Conservation (phyloP, 192 early-diverging fungal species). For the Phycomyces nitens region DNA sequence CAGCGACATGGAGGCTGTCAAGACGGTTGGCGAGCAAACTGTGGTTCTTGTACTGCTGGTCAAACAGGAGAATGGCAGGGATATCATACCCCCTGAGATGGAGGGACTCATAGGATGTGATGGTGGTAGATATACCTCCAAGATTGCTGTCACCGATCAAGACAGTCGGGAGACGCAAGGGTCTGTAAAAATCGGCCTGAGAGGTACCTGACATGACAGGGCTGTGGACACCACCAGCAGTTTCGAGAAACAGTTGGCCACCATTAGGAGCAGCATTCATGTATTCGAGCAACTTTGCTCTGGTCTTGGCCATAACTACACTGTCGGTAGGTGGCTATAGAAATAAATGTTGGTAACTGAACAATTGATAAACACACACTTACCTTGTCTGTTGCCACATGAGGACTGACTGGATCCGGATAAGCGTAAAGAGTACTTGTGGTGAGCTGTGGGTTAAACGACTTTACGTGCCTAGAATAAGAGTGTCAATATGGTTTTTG, state of each 20-base stretch:
- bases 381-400: constrained; percentile 59
- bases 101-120: constrained; percentile 72
- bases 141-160: constrained; percentile 75
- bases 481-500: too few species aligned
- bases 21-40: constrained; percentile 39
- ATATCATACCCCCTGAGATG: constrained; percentile 68
- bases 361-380: too few species aligned
- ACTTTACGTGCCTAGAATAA: constrained; percentile 56
- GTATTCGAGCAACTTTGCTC: constrained; percentile 35
- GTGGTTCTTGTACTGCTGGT: constrained; percentile 60
- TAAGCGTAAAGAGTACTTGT: constrained; percentile 59
- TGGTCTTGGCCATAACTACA: constrained; percentile 38
- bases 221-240: constrained; percentile 77
- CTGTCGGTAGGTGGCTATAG: constrained; percentile 44
- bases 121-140: constrained; percentile 80
- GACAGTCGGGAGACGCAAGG: constrained; percentile 64
- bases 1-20: constrained; percentile 26
- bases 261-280: constrained; percentile 35
- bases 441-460: constrained; percentile 34
- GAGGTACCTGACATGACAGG: constrained; percentile 72
- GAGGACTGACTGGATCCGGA: constrained; percentile 72
- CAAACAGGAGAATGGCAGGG: constrained; percentile 63
- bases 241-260: constrained; percentile 60
- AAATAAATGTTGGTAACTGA: too few species aligned
- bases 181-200: constrained; percentile 68